Conservation (phyloP, 2,329 filamentous ascomycete genomes). For the Aureobasidium sp. region DNA sequence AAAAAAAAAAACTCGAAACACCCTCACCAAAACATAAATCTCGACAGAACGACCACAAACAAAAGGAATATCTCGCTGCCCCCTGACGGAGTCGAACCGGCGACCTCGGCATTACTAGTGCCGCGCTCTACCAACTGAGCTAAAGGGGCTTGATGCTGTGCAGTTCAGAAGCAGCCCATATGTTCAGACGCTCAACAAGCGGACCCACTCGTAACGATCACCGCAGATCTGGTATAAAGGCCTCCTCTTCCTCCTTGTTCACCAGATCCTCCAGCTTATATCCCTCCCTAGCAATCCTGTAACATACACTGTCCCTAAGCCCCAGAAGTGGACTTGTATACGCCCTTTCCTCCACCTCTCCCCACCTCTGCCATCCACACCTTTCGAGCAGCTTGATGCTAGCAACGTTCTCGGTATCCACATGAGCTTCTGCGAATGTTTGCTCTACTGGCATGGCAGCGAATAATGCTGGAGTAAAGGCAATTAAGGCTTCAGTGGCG, state of each 20-base stretch:
- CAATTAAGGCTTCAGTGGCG: constrained; percentile 16
- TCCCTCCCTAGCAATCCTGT: neutral
- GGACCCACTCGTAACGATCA: neutral
- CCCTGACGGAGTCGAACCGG: constrained; percentile 10
- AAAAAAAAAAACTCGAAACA: neutral
- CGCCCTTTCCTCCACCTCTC: neutral
- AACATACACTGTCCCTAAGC: neutral
- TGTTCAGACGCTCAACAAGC: too few species aligned
- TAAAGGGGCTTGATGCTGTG: neutral
- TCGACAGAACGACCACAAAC: neutral
- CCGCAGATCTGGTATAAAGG: neutral
- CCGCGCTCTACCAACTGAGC: constrained; percentile 12
- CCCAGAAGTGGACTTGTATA: constrained; percentile 3
- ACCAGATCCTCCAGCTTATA: neutral
- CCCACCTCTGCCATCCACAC: constrained; percentile 4
- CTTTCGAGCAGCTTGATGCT: constrained; percentile 8
- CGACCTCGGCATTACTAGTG: constrained; percentile 12
- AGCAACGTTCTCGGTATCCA: constrained; percentile 6
- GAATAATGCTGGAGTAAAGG: constrained; percentile 7
- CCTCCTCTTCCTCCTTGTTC: neutral
- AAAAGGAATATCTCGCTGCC: neutral
- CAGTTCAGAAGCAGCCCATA: accelerated
- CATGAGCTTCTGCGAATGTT: neutral
- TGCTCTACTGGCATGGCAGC: neutral
- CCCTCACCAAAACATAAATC: neutral